Conservation (phyloP, 2,329 filamentous ascomycete genomes). For the Colletotrichum nymphaeae region DNA sequence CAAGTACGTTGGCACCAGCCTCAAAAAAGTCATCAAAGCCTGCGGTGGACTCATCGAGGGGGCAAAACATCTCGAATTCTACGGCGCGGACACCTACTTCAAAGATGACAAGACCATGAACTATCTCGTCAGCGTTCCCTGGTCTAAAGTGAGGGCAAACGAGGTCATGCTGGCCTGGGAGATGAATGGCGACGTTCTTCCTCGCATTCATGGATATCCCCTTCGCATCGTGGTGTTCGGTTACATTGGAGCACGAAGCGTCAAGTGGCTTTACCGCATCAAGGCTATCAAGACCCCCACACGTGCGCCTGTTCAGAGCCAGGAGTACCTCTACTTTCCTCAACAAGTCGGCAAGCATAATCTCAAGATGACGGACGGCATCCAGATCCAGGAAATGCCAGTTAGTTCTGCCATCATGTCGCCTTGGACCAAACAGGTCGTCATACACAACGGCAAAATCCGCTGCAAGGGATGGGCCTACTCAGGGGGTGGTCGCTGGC, state of each 20-base stretch:
- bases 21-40: slow-evolving; percentile 71
- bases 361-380: slow-evolving; percentile 66
- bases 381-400: slow-evolving; percentile 79
- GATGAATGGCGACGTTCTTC: slow-evolving; percentile 75
- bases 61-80: slow-evolving; percentile 74
- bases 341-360: slow-evolving; percentile 78
- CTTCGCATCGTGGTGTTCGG: slow-evolving; percentile 72
- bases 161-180: slow-evolving; percentile 78
- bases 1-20: too few species aligned
- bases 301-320: slow-evolving; percentile 55
- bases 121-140: slow-evolving; percentile 75
- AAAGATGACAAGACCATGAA: slow-evolving; percentile 74
- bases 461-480: slow-evolving; percentile 66
- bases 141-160: slow-evolving; percentile 73
- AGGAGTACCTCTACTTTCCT: slow-evolving; percentile 76
- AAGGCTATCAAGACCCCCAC: too few species aligned
- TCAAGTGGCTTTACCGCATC: too few species aligned
- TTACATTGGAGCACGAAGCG: slow-evolving; percentile 68
- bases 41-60: slow-evolving; percentile 70
- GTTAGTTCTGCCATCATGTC: slow-evolving; percentile 75
- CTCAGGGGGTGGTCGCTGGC: slow-evolving; percentile 68
- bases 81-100: slow-evolving; percentile 79
- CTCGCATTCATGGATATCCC: slow-evolving; percentile 73
- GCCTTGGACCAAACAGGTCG: slow-evolving; percentile 55
- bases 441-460: slow-evolving; percentile 71